These are phyloP conservation scores for Sporodiniella umbellata DNA, from an alignment of 371 early-diverging fungal species.

Conservation along the genomic window DNA sequence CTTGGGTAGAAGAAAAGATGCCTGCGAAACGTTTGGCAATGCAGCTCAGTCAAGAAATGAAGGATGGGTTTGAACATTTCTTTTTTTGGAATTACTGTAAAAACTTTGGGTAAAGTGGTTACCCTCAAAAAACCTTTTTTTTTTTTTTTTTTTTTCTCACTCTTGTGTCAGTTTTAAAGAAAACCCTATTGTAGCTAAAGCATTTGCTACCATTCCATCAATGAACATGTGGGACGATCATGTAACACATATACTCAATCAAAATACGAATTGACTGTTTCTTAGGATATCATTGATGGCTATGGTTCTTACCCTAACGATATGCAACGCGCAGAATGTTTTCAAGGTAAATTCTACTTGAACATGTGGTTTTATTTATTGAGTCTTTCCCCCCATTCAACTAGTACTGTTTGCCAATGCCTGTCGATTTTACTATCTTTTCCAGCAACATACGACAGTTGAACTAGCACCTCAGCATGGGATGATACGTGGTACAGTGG, in stretches of 20 bases:
- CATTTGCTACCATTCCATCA: conserved; percentile 67
- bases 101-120: conserved; percentile 56
- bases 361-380: neutral
- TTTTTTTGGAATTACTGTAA: conserved; percentile 72
- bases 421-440: conserved; percentile 73
- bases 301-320: conserved; percentile 79
- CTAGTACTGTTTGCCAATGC: conserved; percentile 51
- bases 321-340: conserved; percentile 52
- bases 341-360: conserved; percentile 33
- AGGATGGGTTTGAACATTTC: conserved; percentile 53
- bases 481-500: conserved; percentile 20
- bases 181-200: conserved; percentile 45
- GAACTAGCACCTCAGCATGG: conserved; percentile 57
- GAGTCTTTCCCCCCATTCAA: no score
- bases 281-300: conserved; percentile 62
- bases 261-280: no score
- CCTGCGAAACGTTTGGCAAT: conserved; percentile 34
- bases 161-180: conserved; percentile 20
- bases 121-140: no score
- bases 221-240: conserved; percentile 79
- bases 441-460: conserved; percentile 80
- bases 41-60: conserved; percentile 49
- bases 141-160: no score
- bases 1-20: conserved; percentile 58
- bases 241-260: no score